phyloP scores from a whole-genome alignment of 805 yeast species.

The Ascoidea asiatica region DNA sequence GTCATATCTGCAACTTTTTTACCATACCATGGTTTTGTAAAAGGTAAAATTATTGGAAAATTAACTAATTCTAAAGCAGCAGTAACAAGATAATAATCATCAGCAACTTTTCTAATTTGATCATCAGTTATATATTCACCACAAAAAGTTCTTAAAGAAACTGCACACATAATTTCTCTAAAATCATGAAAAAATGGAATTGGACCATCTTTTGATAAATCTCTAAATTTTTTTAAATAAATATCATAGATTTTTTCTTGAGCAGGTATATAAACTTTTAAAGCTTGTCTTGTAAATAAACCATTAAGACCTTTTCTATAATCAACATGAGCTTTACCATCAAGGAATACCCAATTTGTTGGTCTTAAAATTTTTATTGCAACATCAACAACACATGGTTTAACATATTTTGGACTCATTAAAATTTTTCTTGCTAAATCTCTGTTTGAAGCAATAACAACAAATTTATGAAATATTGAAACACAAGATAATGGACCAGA shows the following conservation, averaged over 20 bases:
- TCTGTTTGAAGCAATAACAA: slow-evolving; percentile 81
- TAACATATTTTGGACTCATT: slow-evolving; percentile 74
- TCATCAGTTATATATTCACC: slow-evolving; percentile 90
- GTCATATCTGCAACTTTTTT: slow-evolving; percentile 85
- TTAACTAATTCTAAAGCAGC: slow-evolving; percentile 95
- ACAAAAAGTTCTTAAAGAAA: slow-evolving; percentile 86
- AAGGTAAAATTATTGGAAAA: slow-evolving; percentile 93
- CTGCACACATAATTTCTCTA: slow-evolving; percentile 92
- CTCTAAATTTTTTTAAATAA: slow-evolving; percentile 57
- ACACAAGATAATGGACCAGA: slow-evolving; percentile 94
- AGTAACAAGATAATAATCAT: slow-evolving; percentile 82
- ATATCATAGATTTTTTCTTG: slow-evolving; percentile 76
- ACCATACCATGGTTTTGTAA: slow-evolving; percentile 97
- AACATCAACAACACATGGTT: slow-evolving; percentile 97
- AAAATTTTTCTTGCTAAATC: slow-evolving; percentile 82
- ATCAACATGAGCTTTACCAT: slow-evolving; percentile 91
- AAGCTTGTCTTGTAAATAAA: slow-evolving; percentile 71
- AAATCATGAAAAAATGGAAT: slow-evolving; percentile 79
- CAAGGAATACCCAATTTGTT: slow-evolving; percentile 93
- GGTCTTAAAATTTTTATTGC: slow-evolving; percentile 91
- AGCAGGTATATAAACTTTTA: slow-evolving; percentile 71
- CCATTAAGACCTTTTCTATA: slow-evolving; percentile 87
- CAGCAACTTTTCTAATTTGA: slow-evolving; percentile 80
- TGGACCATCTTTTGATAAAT: slow-evolving; percentile 48
- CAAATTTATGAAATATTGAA: slow-evolving; percentile 95